phyloP scores from a whole-genome alignment of 2,329 filamentous ascomycete species.

The Pyrenophora graminea region DNA sequence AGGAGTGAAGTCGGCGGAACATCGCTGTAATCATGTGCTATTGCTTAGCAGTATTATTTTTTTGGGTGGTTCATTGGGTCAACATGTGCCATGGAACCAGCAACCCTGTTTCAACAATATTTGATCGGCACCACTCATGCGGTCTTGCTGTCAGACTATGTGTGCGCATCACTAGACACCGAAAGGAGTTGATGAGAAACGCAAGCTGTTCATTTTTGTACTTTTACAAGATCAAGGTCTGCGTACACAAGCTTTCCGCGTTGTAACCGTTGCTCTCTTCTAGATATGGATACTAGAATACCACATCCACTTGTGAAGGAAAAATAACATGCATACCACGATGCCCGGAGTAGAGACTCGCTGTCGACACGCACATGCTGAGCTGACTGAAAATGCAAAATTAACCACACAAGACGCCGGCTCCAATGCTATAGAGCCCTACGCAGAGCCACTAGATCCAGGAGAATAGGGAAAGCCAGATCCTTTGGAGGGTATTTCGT shows the following conservation, averaged over 20 bases:
- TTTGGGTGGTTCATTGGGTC: no score
- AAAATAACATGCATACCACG: slow-evolving; percentile 32
- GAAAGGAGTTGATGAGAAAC: not conserved
- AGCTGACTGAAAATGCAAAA: slow-evolving; percentile 27
- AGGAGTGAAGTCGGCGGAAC: no score
- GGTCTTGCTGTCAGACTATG: no score
- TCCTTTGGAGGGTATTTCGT: slow-evolving; percentile 33
- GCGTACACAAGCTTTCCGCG: slow-evolving; percentile 5
- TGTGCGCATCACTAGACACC: not conserved
- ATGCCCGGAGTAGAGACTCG: slow-evolving; percentile 28
- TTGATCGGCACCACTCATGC: no score
- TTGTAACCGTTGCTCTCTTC: slow-evolving; percentile 18
- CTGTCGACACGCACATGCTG: slow-evolving; percentile 12
- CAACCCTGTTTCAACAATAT: no score
- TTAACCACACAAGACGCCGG: slow-evolving; percentile 35
- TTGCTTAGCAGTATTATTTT: no score
- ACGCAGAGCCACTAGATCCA: slow-evolving; percentile 16
- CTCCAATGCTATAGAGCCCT: slow-evolving; percentile 30
- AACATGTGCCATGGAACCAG: no score
- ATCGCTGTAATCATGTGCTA: no score
- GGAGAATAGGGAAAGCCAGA: slow-evolving; percentile 18
- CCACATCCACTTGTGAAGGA: slow-evolving; percentile 12
- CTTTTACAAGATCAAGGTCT: slow-evolving; percentile 26
- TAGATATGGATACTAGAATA: slow-evolving; percentile 4
- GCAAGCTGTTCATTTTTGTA: slow-evolving; percentile 22